These are phyloP conservation scores for Penicillium ochrochloron DNA, from an alignment of 495 filamentous ascomycete species.

Conservation along the genomic window DNA sequence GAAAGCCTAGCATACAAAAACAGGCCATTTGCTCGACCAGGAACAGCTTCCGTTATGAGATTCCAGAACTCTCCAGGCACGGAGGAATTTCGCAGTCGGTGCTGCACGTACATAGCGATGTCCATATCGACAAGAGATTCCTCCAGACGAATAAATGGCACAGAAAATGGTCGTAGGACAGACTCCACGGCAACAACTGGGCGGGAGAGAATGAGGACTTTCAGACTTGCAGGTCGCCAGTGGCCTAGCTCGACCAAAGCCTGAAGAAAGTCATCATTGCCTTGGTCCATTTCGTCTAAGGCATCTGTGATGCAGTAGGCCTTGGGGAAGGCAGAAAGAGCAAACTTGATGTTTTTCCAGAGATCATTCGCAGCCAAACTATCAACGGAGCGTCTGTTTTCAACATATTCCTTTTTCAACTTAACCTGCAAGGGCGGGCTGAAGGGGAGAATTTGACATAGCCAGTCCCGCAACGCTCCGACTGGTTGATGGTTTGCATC, in stretches of 20 bases:
- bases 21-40: constrained; percentile 19
- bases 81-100: constrained; percentile 26
- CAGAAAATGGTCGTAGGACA: not conserved
- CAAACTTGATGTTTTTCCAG: constrained; percentile 2
- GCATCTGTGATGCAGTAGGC: constrained; percentile 1
- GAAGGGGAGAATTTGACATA: constrained; percentile 26
- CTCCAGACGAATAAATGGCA: constrained; percentile 9
- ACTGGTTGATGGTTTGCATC: constrained; percentile 49
- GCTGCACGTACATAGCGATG: constrained; percentile 44
- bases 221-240: constrained; percentile 44
- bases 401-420: not conserved
- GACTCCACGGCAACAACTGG: not conserved
- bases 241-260: constrained; percentile 36
- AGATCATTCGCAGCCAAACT: not conserved
- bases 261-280: constrained; percentile 43
- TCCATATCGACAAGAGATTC: constrained; percentile 40
- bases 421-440: constrained; percentile 42
- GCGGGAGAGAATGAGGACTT: constrained; percentile 45
- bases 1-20: constrained; percentile 47
- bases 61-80: constrained; percentile 37
- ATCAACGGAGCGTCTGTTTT: not conserved
- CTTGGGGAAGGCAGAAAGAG: not conserved
- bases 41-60: constrained; percentile 17
- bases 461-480: constrained; percentile 48
- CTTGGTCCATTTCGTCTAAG: constrained; percentile 14